phyloP scores from a whole-genome alignment of 179 eudicot species.

The Camellia oleifera region DNA sequence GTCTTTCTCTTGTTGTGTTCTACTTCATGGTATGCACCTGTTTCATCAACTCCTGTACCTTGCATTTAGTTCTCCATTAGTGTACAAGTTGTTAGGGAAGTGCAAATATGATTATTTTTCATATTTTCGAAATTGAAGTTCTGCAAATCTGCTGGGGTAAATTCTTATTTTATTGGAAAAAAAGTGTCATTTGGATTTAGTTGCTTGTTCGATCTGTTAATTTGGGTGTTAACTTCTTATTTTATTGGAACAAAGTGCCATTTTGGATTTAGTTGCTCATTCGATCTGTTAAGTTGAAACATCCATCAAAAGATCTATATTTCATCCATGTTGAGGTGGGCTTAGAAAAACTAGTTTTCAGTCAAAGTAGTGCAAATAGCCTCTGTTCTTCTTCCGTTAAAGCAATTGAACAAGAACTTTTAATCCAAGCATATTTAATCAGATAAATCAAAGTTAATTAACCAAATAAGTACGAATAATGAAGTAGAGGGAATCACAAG shows the following conservation, averaged over 20 bases:
- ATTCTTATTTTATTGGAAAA: not conserved
- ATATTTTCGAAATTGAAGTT: not conserved
- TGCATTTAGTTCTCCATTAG: not conserved
- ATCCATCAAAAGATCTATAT: not conserved
- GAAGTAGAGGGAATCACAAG: no score
- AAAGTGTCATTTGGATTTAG: not conserved
- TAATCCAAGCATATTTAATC: no score
- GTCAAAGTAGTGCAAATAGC: no score
- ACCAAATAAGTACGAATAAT: no score
- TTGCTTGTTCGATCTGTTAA: not conserved
- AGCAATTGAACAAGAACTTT: no score
- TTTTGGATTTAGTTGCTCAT: no score
- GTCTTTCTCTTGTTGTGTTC: conserved; percentile 57
- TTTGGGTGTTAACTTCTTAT: no score
- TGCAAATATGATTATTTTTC: not conserved
- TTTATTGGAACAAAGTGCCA: no score
- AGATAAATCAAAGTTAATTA: no score
- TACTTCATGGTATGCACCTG: conserved; percentile 55
- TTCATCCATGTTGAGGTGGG: not conserved
- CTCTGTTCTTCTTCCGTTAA: no score
- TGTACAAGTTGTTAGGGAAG: not conserved
- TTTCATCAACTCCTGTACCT: conserved; percentile 5
- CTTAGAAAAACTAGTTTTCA: no score
- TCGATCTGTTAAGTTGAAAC: not conserved
- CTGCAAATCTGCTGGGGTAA: not conserved